Evolutionary conservation across 345 rosid species (phyloP).

Genomic region (rapeseed (Brassica napus)): Da-Ae NC_063440.1:22137501-22138000

Average conservation of each 20-base stretch:
- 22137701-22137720: slow-evolving; percentile 51
- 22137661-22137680: slow-evolving; percentile 42
- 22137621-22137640: slow-evolving; percentile 64
- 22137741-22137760: slow-evolving; percentile 46
- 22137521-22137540: slow-evolving; percentile 78
- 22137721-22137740: slow-evolving; percentile 37
- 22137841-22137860: slow-evolving; percentile 41
- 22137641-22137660: slow-evolving; percentile 48
- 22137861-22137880: slow-evolving; percentile 32
- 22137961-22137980: slow-evolving; percentile 38
- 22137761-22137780: slow-evolving; percentile 45
- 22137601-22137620: slow-evolving; percentile 97
- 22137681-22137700: slow-evolving; percentile 49
- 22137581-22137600: slow-evolving; percentile 80
- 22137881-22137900: slow-evolving; percentile 40
- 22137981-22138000: slow-evolving; percentile 36
- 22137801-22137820: slow-evolving; percentile 61
- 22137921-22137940: slow-evolving; percentile 39
- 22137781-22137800: slow-evolving; percentile 39
- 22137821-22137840: slow-evolving; percentile 55
- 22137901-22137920: slow-evolving; percentile 33
- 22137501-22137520: slow-evolving; percentile 72
- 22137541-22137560: slow-evolving; percentile 61
- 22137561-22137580: slow-evolving; percentile 79
- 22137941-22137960: slow-evolving; percentile 36